Evolutionary conservation across 169 alveolate genomes (phyloP).

Genomic region (Plasmodium billcollinsi): DNA sequence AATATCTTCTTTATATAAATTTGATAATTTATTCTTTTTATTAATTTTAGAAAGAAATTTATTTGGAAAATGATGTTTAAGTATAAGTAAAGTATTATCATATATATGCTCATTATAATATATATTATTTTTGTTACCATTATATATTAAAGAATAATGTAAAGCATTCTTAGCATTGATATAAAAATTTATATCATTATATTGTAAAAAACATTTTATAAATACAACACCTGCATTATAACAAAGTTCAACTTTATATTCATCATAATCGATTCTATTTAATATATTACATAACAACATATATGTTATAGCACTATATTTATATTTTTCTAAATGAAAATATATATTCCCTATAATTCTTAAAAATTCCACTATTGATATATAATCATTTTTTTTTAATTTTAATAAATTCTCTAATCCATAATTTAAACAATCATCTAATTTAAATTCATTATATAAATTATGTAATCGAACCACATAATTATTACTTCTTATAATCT

Average conservation of each 20-base stretch:
- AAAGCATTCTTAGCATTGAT: slow-evolving; percentile 47
- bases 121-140: slow-evolving; percentile 27
- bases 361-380: slow-evolving; percentile 25
- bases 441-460: slow-evolving; percentile 30
- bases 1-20: not conserved
- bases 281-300: slow-evolving; percentile 50
- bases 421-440: slow-evolving; percentile 53
- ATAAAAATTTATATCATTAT: slow-evolving; percentile 33
- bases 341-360: slow-evolving; percentile 59
- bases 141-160: slow-evolving; percentile 40
- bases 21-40: not conserved
- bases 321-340: slow-evolving; percentile 54
- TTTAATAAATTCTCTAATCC: slow-evolving; percentile 43
- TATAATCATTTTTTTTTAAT: slow-evolving; percentile 38
- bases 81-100: slow-evolving; percentile 20
- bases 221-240: slow-evolving; percentile 57
- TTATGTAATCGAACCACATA: slow-evolving; percentile 18
- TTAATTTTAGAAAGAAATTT: not conserved
- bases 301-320: slow-evolving; percentile 48
- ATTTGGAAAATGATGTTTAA: slow-evolving; percentile 26
- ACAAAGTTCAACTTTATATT: slow-evolving; percentile 52
- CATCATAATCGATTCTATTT: slow-evolving; percentile 17
- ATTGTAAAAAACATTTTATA: slow-evolving; percentile 44
- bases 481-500: slow-evolving; percentile 13
- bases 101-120: slow-evolving; percentile 28